Evolutionary conservation across 169 alveolate genomes (phyloP), one percentile per base, ranked within the genome.

Genomic region (Cryptosporidium viatorum): DNA sequence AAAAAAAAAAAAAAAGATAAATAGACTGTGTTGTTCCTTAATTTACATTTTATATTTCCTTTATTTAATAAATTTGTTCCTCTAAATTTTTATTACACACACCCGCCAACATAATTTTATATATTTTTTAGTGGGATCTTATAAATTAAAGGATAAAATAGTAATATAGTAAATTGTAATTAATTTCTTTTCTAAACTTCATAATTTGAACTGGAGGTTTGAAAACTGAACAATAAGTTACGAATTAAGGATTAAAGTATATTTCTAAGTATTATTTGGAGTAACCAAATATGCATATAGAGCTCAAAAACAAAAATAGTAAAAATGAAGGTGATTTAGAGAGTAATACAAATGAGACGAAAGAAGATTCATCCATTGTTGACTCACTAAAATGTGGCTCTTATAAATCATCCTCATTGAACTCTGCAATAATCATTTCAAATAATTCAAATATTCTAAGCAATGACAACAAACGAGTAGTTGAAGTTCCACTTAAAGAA

Each of bases 401-500:
- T 33, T 5, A 21, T 1, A 65, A 65, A n/a, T 65, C 71, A 31
- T 65, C 71, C 3, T 37, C 43, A 31, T 3, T 65, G 8, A 37
- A 35, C 21, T 65, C 71, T 1, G 37, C 67, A 55, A 4, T 55
- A 26, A n/a, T n/a, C 14, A 55, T 10, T 26, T 55, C 67, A n/a
- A 55, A 12, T 2, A 4, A 55, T 55, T 8, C 50, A 26, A 65
- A 65, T 33, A 35, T 26, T 48, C 21, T 1, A 14, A 0, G 0
- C 12, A 1, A 16, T 14, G 21, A 18, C 14, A 29, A 3, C 1
- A 41, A 8, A 18, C 45, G 65, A 55, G 73, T 75, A 41, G 35
- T 59, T 12, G 73, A 55, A 18, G 73, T 75, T n/a, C 86, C 86
- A 58, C 60, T 75, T n/a, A 75, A 75, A 23, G 86, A 59, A 29